A percentile compares a stretch with the other conserved stretches of the same genome.
Conservation (phyloP, 768 basidiomycete species). For the Cyathus striatus region DNA sequence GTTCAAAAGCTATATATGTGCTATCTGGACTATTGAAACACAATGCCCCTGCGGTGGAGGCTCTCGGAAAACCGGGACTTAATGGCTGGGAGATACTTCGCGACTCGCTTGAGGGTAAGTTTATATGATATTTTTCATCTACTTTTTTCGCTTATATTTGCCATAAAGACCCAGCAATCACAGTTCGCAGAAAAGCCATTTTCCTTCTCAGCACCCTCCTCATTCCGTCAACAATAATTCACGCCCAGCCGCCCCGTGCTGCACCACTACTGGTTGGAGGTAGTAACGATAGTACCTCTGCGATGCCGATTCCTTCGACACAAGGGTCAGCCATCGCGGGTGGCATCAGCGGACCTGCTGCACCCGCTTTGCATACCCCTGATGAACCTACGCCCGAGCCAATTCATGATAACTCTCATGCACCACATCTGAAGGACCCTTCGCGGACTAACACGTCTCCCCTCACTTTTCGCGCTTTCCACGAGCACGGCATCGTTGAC, state of each 20-base stretch:
- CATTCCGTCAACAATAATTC: constrained; percentile 32
- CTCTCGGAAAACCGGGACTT: constrained; percentile 36
- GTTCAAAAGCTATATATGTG: constrained; percentile 80
- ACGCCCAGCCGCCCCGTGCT: constrained; percentile 8
- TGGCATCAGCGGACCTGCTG: constrained; percentile 8
- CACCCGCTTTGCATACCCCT: constrained; percentile 14
- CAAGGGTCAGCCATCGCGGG: constrained; percentile 5
- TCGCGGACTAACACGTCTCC: constrained; percentile 45
- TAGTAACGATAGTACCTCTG: constrained; percentile 5
- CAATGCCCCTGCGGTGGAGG: constrained; percentile 58
- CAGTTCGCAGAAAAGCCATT: constrained; percentile 70
- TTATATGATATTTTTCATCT: not conserved
- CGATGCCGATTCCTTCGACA: constrained; percentile 2
- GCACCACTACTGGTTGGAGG: not conserved
- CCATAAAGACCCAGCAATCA: constrained; percentile 65
- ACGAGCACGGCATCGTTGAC: constrained; percentile 37
- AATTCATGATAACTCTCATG: constrained; percentile 72
- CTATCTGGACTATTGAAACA: constrained; percentile 79
- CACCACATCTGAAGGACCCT: constrained; percentile 55
- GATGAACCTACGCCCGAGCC: constrained; percentile 18
- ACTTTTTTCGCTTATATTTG: not conserved
- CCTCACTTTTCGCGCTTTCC: constrained; percentile 44
- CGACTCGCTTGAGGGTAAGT: constrained; percentile 54
- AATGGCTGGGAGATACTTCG: constrained; percentile 66
- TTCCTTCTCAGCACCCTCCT: constrained; percentile 76